These are phyloP conservation scores for Kwoniella newhampshirensis DNA, from an alignment of 768 basidiomycete species.

Conservation along the genomic window DNA sequence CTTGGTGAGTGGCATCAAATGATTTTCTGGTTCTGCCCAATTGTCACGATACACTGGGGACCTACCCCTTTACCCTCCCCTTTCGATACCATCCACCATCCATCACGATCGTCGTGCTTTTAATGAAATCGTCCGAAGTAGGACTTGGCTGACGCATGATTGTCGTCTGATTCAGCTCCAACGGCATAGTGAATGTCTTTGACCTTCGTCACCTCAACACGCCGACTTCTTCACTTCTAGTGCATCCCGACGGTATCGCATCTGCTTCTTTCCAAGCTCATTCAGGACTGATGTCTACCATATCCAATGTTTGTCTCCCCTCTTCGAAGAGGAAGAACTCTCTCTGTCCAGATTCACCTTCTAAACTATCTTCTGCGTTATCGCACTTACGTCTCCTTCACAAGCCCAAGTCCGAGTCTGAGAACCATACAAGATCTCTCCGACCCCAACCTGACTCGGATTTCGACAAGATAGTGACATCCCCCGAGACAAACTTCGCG, in stretches of 20 bases:
- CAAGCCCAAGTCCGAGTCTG: too few relatives aligned
- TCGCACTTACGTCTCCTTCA: too few relatives aligned
- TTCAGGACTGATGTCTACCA: conserved; percentile 42
- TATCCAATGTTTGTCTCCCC: conserved; percentile 17
- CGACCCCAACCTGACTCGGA: background rate
- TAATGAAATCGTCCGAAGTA: too few relatives aligned
- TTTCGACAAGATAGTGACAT: background rate
- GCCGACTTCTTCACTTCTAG: conserved; percentile 24
- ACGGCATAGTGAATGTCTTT: conserved; percentile 39
- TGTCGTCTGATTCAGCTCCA: too few relatives aligned
- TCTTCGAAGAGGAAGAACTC: background rate
- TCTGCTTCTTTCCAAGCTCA: conserved; percentile 42
- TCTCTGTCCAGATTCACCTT: conserved; percentile 1
- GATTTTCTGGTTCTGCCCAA: too few relatives aligned
- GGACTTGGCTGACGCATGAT: too few relatives aligned
- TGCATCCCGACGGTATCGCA: conserved; percentile 31
- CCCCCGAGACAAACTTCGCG: conserved; percentile 12
- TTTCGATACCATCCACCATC: too few relatives aligned
- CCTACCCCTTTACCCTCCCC: too few relatives aligned
- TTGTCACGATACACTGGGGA: too few relatives aligned
- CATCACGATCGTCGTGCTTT: too few relatives aligned
- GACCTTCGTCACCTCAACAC: conserved; percentile 31
- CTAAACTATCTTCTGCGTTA: background rate
- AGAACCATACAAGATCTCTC: background rate
- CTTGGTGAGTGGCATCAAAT: conserved; percentile 43